Evolutionary conservation across 192 early-diverging fungal genomes (phyloP), one percentile per base, ranked within the genome.

Genomic region (Allomyces javanicus): DNA sequence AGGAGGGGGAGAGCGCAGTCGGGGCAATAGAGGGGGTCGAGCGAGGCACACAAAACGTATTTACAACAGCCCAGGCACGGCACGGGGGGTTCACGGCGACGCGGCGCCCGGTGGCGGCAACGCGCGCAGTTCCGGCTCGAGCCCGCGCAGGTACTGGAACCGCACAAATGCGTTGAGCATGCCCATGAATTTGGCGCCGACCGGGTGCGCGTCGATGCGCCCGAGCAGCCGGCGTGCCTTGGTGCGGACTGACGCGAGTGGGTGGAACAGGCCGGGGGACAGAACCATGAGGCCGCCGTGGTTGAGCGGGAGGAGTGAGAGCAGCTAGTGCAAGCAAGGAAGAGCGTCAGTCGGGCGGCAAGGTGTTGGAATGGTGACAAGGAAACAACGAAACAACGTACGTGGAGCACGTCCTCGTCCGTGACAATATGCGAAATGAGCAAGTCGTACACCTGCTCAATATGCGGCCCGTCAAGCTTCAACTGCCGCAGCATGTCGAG

Each of bases 261-360:
- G 84, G 68, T 89, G 86, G 72, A 89, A 91, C 62, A 93, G 77
- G 9, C 92, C 92, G 43, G 80, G 76, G 21, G 86, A 87, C n/a
- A 95, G 69, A 45, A 87, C 87, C 65, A 84, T 80, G 63, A 91
- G 71, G 14, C 91, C 89, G 17, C 91, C 92, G 69, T 88, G 82
- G 64, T 83, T 82, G 63, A 89, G 83, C 25, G 91, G 89, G 25
- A 91, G 69, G 67, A 79, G 75, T 0, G 87, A 81, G 64, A 94
- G 65, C 33, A 80, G 69, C 70, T 33, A 61, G 24, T n/a, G n/a
- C n/a, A n/a, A n/a, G n/a, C n/a, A n/a, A n/a, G 21, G 26, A 25
- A 25, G 26, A 27, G n/a, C 5, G 26, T 24, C 61, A 44, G 24
- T 55, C 33, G 14, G 63, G 66, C 19, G 27, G 23, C 23, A 44